Base-by-base conservation (phyloP, 1,284 basidiomycete species). In the Sanguinoderma infundibulare region DNA sequence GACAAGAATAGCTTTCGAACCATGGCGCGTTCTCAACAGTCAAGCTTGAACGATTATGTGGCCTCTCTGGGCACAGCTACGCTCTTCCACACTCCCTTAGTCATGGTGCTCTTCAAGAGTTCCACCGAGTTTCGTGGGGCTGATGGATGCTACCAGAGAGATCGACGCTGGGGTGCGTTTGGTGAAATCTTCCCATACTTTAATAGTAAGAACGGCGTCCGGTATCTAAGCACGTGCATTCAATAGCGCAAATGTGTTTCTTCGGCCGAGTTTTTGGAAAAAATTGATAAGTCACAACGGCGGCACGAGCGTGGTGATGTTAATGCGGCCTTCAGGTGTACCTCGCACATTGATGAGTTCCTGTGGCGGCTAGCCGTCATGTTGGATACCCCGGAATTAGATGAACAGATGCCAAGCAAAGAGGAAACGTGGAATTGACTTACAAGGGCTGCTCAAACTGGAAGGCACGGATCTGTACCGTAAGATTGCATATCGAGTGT, bases 161-260 rank as follows among this genome's bases (percentile, higher is more conserved):
- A 15, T 20, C 46, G 59, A 42, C 34, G 39, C 32, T 39, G 40
- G 42, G n/a, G 38, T 36, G 49, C 8, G 44, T 59, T 54, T 50
- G 32, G 53, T 17, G n/a, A 26, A 35, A 61, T 53, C 26, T 59
- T 64, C 60, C 57, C 59, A 61, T 55, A 58, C 15, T 5, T 10
- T 10, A 28, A 36, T 40, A 40, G 35, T 14, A 44, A 20, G 54
- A 47, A 53, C 32, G 61, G 50, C 51, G 34, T 39, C 39, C 56
- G 50, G 17, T 30, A 22, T 22, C 26, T 34, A 20, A 12, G 26
- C 28, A 57, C 55, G 42, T 57, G 55, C 52, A 8, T 20, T 15
- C 15, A 14, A 49, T 3, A 10, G 46, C n/a, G n/a, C n/a, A n/a
- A 47, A 49, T 30, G 17, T n/a, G 32, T 32, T 32, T 30, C 26